Base-by-base conservation (phyloP, 352 stramenopile species). In the Blastocystis sp. region DNA sequence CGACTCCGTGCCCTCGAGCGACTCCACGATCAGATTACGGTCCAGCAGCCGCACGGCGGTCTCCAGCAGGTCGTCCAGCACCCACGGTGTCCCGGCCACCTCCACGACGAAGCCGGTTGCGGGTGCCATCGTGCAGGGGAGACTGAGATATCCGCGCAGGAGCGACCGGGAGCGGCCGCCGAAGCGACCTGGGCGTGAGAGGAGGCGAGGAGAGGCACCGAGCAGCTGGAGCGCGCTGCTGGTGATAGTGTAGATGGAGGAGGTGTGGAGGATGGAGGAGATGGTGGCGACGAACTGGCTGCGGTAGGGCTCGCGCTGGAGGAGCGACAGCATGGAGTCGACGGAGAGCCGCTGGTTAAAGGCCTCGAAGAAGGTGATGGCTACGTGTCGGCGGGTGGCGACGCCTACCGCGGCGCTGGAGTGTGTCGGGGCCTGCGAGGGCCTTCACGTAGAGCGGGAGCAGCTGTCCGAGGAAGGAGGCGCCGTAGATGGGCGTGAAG, bases 1-100 rank as follows among this genome's bases (percentile, higher is more conserved):
- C 2, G 48, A n/a, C 14, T 48, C 46, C 27, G 69, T 63, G 42
- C n/a, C 38, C 0, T 64, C 69, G 0, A 81, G 42, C 24, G 69
- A 64, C 32, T 81, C 48, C 32, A 64, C 69, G 24, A 81, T 81
- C 7, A 81, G 46, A 42, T 81, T 81, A 14, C 69, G 49, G 9
- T 64, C 27, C 0, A 81, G 18, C 24, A 81, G 16, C 1, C 18
- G 29, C 2, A 81, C 69, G 16, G 69, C 32, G 21, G 42, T 1
- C 36, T 40, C 48, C 42, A 81, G 48, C 24, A 63, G 24, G 29
- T 48, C 16, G 40, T 81, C 69, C 69, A 81, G 36, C 18, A 57
- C 6, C 21, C 29, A 44, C 0, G 21, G 49, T 6, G 32, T 32
- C 8, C 9, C 21, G 0, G 32, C 24, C 9, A 27, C 4, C 24